Conservation (phyloP, 495 filamentous ascomycete genomes). For the Staphylotrichum tortipilum region DNA sequence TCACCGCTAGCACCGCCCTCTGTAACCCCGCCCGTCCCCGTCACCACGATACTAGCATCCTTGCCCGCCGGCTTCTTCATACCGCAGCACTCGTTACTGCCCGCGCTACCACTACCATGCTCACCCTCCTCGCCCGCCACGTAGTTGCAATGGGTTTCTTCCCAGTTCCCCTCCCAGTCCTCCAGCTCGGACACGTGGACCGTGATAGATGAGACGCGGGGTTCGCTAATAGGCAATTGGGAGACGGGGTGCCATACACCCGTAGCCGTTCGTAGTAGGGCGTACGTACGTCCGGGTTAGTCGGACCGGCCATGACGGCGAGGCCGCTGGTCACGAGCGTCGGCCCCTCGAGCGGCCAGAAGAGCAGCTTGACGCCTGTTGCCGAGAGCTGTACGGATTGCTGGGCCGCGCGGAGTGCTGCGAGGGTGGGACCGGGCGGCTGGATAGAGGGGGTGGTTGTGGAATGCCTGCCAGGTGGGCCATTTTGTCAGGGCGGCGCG, state of each 20-base stretch:
- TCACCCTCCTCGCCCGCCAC: not conserved
- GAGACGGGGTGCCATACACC: not conserved
- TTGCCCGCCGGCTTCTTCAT: not conserved
- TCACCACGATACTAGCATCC: not conserved
- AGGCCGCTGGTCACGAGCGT: not conserved
- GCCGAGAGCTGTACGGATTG: not conserved
- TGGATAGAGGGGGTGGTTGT: not conserved
- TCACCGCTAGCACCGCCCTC: not conserved
- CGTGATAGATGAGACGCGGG: not conserved
- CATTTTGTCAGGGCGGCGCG: not conserved
- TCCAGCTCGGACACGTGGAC: not conserved
- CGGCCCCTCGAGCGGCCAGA: not conserved
- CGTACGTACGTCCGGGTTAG: not conserved
- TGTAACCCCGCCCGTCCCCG: not conserved
- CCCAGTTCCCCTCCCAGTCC: conserved; percentile 1
- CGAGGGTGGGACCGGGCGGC: not conserved
- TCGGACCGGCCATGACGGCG: not conserved
- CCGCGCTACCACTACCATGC: not conserved
- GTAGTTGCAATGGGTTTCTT: no score
- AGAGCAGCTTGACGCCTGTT: not conserved
- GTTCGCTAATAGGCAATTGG: not conserved
- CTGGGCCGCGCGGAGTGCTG: not conserved
- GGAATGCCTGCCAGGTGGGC: not conserved
- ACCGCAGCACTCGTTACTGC: not conserved
- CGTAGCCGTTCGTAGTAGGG: not conserved